Conservation (phyloP, 1,284 basidiomycete species). For the Trichosporon faecale region DNA sequence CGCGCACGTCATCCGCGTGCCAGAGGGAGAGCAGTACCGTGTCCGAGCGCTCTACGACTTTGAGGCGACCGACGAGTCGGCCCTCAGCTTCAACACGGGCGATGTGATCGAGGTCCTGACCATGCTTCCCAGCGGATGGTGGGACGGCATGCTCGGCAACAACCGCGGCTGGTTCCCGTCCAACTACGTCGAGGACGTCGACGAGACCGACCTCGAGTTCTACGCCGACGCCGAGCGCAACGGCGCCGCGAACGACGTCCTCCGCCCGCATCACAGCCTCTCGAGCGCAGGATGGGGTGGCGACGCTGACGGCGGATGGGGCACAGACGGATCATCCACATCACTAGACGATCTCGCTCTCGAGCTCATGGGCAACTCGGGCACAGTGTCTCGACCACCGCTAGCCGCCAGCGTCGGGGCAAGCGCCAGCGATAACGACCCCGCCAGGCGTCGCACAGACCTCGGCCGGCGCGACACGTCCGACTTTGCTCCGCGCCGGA, state of each 20-base stretch:
- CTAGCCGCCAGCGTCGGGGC: background rate
- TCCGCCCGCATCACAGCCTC: conserved; percentile 34
- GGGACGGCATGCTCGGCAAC: conserved; percentile 89
- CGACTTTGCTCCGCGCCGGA: conserved; percentile 4
- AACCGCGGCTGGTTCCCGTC: conserved; percentile 97
- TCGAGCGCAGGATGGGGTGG: conserved; percentile 11
- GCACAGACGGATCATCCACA: conserved; percentile 16
- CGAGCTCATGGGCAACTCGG: conserved; percentile 35
- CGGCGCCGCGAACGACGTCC: conserved; percentile 25
- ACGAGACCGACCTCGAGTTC: conserved; percentile 69
- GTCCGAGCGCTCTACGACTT: conserved; percentile 93
- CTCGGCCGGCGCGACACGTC: background rate
- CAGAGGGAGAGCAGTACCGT: conserved; percentile 31
- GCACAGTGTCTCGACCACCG: background rate
- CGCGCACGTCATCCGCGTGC: conserved; percentile 22
- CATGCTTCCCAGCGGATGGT: conserved; percentile 91
- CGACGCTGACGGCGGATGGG: conserved; percentile 30
- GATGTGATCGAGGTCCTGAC: conserved; percentile 94
- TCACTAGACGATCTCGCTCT: conserved; percentile 41
- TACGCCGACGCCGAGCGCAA: conserved; percentile 15
- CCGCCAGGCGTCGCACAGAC: conserved; percentile 15
- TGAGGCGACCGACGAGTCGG: conserved; percentile 77
- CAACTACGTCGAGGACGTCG: conserved; percentile 81
- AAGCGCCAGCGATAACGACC: conserved; percentile 4
- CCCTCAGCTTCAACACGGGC: conserved; percentile 78